Conservation (phyloP, 148 eudicot genomes). For the Chenopodium formosanum region DNA sequence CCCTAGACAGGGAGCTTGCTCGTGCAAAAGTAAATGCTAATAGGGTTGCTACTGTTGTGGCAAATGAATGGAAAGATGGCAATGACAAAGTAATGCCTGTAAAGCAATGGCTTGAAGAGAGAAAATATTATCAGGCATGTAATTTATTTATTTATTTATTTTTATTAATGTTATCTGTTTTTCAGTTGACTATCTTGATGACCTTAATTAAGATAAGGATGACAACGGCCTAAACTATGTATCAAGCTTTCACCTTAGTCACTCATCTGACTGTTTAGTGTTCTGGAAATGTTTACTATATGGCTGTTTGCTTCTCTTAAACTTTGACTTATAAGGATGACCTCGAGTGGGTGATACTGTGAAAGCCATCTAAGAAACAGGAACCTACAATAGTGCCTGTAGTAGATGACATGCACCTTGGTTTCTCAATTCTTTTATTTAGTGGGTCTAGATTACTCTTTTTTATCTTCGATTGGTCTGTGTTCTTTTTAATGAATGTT, state of each 20-base stretch:
- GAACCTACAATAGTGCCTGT: background rate
- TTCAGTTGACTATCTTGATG: background rate
- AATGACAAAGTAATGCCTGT: conserved; percentile 99
- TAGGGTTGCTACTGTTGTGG: conserved; percentile 91
- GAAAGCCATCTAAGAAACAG: background rate
- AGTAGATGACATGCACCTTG: background rate
- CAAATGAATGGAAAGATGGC: conserved; percentile 99
- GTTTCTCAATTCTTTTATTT: background rate
- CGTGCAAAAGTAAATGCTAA: conserved; percentile 93
- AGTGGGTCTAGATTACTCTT: background rate
- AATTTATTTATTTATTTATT: background rate
- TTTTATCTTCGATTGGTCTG: too few relatives aligned
- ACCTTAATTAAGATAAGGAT: background rate
- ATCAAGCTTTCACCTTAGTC: background rate
- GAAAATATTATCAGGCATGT: conserved; percentile 83
- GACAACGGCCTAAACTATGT: background rate
- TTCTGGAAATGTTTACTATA: background rate
- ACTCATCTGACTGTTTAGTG: background rate
- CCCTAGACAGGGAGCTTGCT: conserved; percentile 85
- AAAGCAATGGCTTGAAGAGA: conserved; percentile 97
- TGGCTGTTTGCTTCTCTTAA: background rate
- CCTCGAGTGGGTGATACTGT: background rate
- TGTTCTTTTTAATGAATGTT: background rate
- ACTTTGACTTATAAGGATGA: background rate
- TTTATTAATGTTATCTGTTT: background rate